Percentiles rank a stretch among this genome's conserved stretches.
These are phyloP conservation scores for Aspergillus funiculosus DNA, from an alignment of 495 filamentous ascomycete species.

Conservation along the genomic window DNA sequence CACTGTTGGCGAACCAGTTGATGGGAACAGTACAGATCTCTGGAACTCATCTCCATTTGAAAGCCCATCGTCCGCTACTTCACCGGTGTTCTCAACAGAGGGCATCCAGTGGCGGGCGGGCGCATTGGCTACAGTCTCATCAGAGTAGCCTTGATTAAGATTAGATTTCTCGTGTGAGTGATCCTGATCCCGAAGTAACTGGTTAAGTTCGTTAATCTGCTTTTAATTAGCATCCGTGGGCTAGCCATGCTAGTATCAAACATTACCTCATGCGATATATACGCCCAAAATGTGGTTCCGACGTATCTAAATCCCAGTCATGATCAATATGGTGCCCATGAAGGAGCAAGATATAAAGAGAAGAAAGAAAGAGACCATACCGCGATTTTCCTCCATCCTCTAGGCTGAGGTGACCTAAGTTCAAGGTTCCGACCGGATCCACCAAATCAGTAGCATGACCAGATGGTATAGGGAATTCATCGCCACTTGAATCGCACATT, in stretches of 20 bases:
- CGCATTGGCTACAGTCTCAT: slow-evolving; percentile 15
- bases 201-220: slow-evolving; percentile 46
- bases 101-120: slow-evolving; percentile 22
- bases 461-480: slow-evolving; percentile 44
- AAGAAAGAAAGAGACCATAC: slow-evolving; percentile 26
- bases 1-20: slow-evolving; percentile 33
- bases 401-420: slow-evolving; percentile 43
- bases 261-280: slow-evolving; percentile 45
- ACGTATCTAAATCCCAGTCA: slow-evolving; percentile 39
- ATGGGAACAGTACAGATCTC: slow-evolving; percentile 36
- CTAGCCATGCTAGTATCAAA: neutral
- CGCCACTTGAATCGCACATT: slow-evolving; percentile 32
- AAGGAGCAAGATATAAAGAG: too few relatives aligned
- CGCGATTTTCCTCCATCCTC: slow-evolving; percentile 44
- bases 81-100: slow-evolving; percentile 16
- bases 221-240: slow-evolving; percentile 5
- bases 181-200: slow-evolving; percentile 40
- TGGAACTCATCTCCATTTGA: slow-evolving; percentile 28
- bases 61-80: neutral
- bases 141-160: slow-evolving; percentile 19
- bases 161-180: slow-evolving; percentile 32
- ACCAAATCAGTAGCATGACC: slow-evolving; percentile 42
- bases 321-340: too few relatives aligned
- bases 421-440: slow-evolving; percentile 42
- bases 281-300: slow-evolving; percentile 49